Base-by-base conservation (phyloP, 805 yeast genomes). In the Jamesozyma piceae region DNA sequence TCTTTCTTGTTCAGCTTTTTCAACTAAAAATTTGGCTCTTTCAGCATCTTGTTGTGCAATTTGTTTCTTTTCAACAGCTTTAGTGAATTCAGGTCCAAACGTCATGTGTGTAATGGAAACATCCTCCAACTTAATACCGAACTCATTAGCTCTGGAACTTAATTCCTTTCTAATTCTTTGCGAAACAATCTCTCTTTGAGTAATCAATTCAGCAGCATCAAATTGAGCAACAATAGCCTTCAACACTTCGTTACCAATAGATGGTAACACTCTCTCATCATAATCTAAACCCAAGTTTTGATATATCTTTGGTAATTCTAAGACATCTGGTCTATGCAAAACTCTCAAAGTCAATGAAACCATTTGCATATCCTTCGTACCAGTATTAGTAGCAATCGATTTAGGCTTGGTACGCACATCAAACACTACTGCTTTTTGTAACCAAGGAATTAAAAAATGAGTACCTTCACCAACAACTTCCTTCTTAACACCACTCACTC, bases 21-120 rank as follows among this genome's bases (percentile, higher is more conserved):
- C 97, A 43, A 92, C 97, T 41, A 86, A 71, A 60, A 78, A 92
- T 58, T 82, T 83, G 45, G 97, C 96, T 53, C 98, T 77, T 71
- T 92, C 97, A 20, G 98, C 97, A 62, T 92, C 98, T 68, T 92
- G 98, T 69, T 92, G 98, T 27, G 98, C 98, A 67, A 92, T 94
- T 68, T 92, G 97, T 64, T 92, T 92, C 69, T 86, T 95, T 69
- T 92, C 98, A 46, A 92, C 98, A 28, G 98, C 97, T 66, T 85
- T 89, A 42, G 98, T 92, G 71, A 92, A 92, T 62, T 92, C 98
- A 50, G 74, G 76, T 42, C 98, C 97, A 64, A 92, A 92, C 0
- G 97, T 86, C 86, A 92, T 81, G 67, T 92, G 98, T 14, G 98
- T 92, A 52, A 92, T 92, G 21, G 96, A 85, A 41, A 92, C 98